Base-by-base conservation (phyloP, 805 yeast species). In the Candida dajiaensis region DNA sequence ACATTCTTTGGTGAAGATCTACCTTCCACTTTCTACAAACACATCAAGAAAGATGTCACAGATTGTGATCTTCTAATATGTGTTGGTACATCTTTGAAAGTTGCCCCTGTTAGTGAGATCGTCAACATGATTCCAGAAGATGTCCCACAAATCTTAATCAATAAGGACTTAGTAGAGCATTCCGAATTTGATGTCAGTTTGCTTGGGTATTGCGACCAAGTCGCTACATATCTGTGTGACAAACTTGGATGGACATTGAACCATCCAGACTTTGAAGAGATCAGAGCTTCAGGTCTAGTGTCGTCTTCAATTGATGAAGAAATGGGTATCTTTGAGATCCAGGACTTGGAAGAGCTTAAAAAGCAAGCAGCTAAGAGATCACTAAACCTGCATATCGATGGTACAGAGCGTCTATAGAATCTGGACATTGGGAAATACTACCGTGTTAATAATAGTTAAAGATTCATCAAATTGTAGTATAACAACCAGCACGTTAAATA, bases 11-110 rank as follows among this genome's bases (percentile, higher is more conserved):
- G 96, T 15, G 97, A 89, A 63, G 78, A 81, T 15, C 69, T 89
- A 48, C 96, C 97, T 1, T 70, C 71, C 13, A 65, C 72, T 41
- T 89, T 83, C 59, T 90, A 88, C 55, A 73, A 74, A 40, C 62
- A 70, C 26, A 75, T 82, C 25, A 68, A 70, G 38, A 72, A 74
- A 38, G 97, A 90, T 60, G 70, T 82, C 7, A 56, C 65, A 18
- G 70, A 76, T 38, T 87, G 96, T 65, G 97, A 90, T 64, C 69
- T 89, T 45, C 68, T 90, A 40, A 73, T 89, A 6, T 85, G 95
- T 62, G 82, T 89, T 31, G 97, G 97, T 16, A 89, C 97, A 0
- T 89, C 96, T 19, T 72, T 89, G 53, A 87, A 89, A 60, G 97
- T 89, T 21, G 89, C 95, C 0, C 97, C 97, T 0, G 97, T 90